Conservation (phyloP, 192 early-diverging fungal genomes). For the Podila minutissima region DNA sequence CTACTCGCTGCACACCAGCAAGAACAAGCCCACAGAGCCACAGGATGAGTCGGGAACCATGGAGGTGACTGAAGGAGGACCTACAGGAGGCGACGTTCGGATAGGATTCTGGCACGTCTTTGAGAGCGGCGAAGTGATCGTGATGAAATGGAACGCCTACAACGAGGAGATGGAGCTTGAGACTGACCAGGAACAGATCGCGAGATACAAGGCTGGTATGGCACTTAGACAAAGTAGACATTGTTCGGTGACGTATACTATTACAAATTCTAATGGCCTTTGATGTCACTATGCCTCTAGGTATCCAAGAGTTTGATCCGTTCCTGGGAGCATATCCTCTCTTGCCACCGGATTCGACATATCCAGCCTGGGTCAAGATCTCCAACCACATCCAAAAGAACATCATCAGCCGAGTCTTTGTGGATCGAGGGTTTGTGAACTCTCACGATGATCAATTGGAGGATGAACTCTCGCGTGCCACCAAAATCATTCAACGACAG, state of each 20-base stretch:
- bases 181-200: slow-evolving; percentile 68
- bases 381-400: slow-evolving; percentile 70
- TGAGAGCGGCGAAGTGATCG: slow-evolving; percentile 69
- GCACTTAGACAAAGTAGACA: not conserved
- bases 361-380: slow-evolving; percentile 81
- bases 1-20: slow-evolving; percentile 63
- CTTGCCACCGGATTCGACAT: slow-evolving; percentile 67
- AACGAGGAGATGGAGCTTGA: slow-evolving; percentile 73
- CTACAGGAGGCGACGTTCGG: slow-evolving; percentile 29
- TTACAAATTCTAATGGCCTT: not conserved
- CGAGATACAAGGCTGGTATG: slow-evolving; percentile 71
- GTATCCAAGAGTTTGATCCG: slow-evolving; percentile 82
- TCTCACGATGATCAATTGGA: slow-evolving; percentile 59
- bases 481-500: slow-evolving; percentile 70
- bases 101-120: slow-evolving; percentile 32
- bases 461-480: slow-evolving; percentile 52
- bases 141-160: slow-evolving; percentile 80
- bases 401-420: slow-evolving; percentile 17
- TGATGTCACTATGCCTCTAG: slow-evolving; percentile 39
- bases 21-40: slow-evolving; percentile 57
- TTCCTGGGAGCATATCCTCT: slow-evolving; percentile 87
- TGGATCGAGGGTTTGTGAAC: slow-evolving; percentile 31
- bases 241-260: not conserved
- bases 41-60: slow-evolving; percentile 11
- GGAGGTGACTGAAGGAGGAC: slow-evolving; percentile 24